Base-by-base conservation (phyloP, 768 basidiomycete genomes). In the Pilatotrama ljubarskyi region DNA sequence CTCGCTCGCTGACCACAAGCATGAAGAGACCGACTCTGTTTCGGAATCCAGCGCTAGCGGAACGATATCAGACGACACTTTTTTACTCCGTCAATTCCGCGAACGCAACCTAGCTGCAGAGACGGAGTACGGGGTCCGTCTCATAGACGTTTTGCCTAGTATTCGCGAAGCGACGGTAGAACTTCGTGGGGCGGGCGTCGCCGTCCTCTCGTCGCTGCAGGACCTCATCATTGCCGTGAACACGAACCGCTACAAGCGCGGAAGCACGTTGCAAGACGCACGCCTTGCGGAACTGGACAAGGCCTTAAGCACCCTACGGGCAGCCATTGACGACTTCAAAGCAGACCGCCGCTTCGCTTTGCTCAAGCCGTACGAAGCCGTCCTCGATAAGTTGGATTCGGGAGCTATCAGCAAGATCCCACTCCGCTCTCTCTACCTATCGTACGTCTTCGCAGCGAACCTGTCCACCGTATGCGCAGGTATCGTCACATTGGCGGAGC, bases 391-490 rank as follows among this genome's bases (percentile, higher is more conserved):
- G 22, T 51, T 56, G n/a, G 55, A 64, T 29, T 59, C 29, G 58
- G 72, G 40, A 15, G 25, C 24, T 10, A 10, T 51, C 38, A 58
- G 52, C 40, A 53, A 55, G 43, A 50, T 72, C 11, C 76, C 78
- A 9, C 68, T 76, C 38, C 71, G 75, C 18, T 72, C 76, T n/a
- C 75, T 86, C 11, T 81, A 82, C 68, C 59, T 80, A 29, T 74
- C 81, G 48, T 80, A 81, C 67, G 80, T 82, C 24, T 82, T 83
- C 62, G 75, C 77, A 17, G 70, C 80, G 46, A 78, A 77, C 62
- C 67, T 84, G 20, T 64, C 79, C 18, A 66, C 71, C 41, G 76
- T 76, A 40, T 70, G 73, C 44, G 69, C 77, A 24, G 73, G 71
- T 0, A 66, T 81, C 44, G 60, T 78, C 20, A 64, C 64, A 2